Conservation (phyloP, 495 filamentous ascomycete species). For the Lichina pygmaea region DNA sequence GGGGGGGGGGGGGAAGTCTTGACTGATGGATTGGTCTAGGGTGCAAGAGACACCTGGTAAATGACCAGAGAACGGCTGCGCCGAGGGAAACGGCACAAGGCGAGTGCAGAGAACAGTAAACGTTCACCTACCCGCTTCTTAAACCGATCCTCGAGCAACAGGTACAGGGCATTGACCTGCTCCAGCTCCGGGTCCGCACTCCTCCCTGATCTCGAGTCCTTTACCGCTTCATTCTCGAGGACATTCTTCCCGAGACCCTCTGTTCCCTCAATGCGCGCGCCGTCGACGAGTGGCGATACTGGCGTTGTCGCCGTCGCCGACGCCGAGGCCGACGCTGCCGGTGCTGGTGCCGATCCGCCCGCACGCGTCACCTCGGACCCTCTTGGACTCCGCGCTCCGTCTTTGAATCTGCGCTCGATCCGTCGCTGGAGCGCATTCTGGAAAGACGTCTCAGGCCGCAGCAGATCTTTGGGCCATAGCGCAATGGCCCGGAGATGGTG, state of each 20-base stretch:
- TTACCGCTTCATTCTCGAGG: no score
- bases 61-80: no score
- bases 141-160: slow-evolving; percentile 50
- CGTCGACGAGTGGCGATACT: slow-evolving; percentile 3
- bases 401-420: slow-evolving; percentile 16
- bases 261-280: slow-evolving; percentile 1
- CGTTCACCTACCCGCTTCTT: slow-evolving; percentile 20
- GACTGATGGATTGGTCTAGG: no score
- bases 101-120: no score
- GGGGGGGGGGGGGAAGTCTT: background rate
- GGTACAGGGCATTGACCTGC: slow-evolving; percentile 47
- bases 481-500: slow-evolving; percentile 39
- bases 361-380: slow-evolving; percentile 5
- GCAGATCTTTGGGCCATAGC: slow-evolving; percentile 51
- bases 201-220: no score
- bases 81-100: no score
- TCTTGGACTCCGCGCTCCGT: no score
- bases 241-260: no score
- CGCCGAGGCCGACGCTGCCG: slow-evolving; percentile 5
- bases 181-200: slow-evolving; percentile 17
- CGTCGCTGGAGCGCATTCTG: slow-evolving; percentile 38
- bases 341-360: slow-evolving; percentile 3
- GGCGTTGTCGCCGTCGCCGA: slow-evolving; percentile 5
- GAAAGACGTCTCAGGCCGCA: slow-evolving; percentile 56
- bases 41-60: no score